A percentile compares a stretch with the other conserved stretches of the same genome.
phyloP scores from a whole-genome alignment of 2,329 filamentous ascomycete species.

The Incumbomyces lentus region DNA sequence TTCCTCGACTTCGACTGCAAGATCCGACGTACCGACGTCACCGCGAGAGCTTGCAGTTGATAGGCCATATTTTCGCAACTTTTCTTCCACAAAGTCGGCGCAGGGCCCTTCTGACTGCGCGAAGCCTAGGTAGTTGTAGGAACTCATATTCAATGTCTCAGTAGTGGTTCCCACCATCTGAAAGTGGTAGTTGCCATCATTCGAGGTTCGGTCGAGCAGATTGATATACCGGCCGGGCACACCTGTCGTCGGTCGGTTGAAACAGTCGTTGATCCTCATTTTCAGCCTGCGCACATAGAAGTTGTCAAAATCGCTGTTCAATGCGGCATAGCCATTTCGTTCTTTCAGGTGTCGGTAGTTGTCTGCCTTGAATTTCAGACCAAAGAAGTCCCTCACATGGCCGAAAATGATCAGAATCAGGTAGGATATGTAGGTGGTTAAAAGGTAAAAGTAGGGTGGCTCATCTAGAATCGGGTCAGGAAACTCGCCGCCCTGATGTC shows the following conservation, averaged over 20 bases:
- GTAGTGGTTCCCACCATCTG: slow-evolving; percentile 80
- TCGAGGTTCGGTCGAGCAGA: slow-evolving; percentile 76
- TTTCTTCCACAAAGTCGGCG: slow-evolving; percentile 82
- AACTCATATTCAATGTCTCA: slow-evolving; percentile 96
- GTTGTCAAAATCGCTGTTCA: slow-evolving; percentile 98
- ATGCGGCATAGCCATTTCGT: slow-evolving; percentile 79
- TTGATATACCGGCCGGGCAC: slow-evolving; percentile 93
- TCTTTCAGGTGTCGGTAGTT: slow-evolving; percentile 77
- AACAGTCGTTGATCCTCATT: slow-evolving; percentile 92
- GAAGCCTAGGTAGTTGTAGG: slow-evolving; percentile 98
- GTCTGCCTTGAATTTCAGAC: slow-evolving; percentile 82
- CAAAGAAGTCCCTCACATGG: slow-evolving; percentile 93
- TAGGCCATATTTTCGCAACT: slow-evolving; percentile 74
- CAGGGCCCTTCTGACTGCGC: slow-evolving; percentile 95
- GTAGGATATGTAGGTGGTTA: slow-evolving; percentile 98
- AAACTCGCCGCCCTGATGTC: slow-evolving; percentile 70
- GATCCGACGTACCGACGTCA: slow-evolving; percentile 77
- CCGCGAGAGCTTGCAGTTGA: slow-evolving; percentile 69
- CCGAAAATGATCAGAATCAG: slow-evolving; percentile 90
- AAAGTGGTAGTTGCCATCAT: slow-evolving; percentile 87
- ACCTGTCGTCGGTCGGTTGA: slow-evolving; percentile 81
- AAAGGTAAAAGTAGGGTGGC: slow-evolving; percentile 89
- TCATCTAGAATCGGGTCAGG: slow-evolving; percentile 83
- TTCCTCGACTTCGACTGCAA: slow-evolving; percentile 80
- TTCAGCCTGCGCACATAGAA: slow-evolving; percentile 93